These are phyloP conservation scores for Gelatoporia subvermispora DNA, from an alignment of 768 basidiomycete species.

Conservation along the genomic window DNA sequence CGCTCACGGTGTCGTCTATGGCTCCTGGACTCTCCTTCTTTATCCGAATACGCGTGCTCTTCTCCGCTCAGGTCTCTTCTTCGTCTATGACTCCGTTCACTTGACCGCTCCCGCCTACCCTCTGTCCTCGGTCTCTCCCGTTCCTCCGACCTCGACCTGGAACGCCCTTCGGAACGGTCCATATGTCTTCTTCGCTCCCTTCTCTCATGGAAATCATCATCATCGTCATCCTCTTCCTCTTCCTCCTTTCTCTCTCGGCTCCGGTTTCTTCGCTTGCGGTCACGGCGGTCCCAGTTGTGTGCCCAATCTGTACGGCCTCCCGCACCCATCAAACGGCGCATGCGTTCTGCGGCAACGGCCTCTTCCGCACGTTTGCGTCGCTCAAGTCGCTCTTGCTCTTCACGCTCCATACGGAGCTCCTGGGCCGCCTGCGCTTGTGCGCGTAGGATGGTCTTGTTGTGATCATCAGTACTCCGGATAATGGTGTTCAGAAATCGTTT, in stretches of 20 bases:
- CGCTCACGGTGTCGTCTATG: background rate
- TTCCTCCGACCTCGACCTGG: slow-evolving; percentile 27
- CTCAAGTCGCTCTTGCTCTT: slow-evolving; percentile 62
- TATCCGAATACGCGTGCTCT: background rate
- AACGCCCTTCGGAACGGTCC: slow-evolving; percentile 19
- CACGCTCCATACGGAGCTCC: slow-evolving; percentile 62
- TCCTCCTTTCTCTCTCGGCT: slow-evolving; percentile 47
- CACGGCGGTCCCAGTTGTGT: slow-evolving; percentile 36
- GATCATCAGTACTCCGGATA: slow-evolving; percentile 91
- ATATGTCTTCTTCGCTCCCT: slow-evolving; percentile 35
- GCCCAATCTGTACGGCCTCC: slow-evolving; percentile 30
- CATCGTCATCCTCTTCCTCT: slow-evolving; percentile 29
- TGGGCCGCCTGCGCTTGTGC: slow-evolving; percentile 70
- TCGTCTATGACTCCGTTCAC: slow-evolving; percentile 21
- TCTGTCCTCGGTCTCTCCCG: slow-evolving; percentile 13
- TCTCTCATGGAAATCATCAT: slow-evolving; percentile 28
- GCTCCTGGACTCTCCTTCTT: slow-evolving; percentile 7
- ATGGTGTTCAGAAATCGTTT: slow-evolving; percentile 82
- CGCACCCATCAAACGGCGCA: slow-evolving; percentile 33
- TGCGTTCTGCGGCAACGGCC: slow-evolving; percentile 63
- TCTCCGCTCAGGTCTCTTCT: slow-evolving; percentile 1
- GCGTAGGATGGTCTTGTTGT: slow-evolving; percentile 80
- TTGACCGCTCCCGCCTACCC: slow-evolving; percentile 6
- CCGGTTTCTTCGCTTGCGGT: slow-evolving; percentile 41
- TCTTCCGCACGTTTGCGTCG: slow-evolving; percentile 68